Percentiles rank a stretch among this genome's conserved stretches.
Conservation (phyloP, 371 early-diverging fungal genomes). For the Batrachochytrium dendrobatidis region DNA sequence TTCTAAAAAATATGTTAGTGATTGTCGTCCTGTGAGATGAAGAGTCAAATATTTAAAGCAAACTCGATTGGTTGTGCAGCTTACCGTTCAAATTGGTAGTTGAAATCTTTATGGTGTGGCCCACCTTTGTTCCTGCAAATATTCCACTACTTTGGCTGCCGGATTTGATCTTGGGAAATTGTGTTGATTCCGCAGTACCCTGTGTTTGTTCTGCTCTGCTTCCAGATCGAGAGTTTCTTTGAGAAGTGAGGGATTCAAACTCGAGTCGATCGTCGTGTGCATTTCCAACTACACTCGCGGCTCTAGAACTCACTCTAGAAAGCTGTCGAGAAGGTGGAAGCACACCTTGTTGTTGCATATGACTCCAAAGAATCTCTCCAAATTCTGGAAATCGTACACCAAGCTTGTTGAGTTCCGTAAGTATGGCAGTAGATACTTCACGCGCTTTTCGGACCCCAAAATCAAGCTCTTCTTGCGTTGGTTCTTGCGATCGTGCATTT, state of each 20-base stretch:
- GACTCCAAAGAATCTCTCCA: conserved; percentile 15
- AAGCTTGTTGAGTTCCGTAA: conserved; percentile 26
- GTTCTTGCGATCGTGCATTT: neutral
- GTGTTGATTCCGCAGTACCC: too few relatives aligned
- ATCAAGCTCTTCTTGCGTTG: conserved; percentile 30
- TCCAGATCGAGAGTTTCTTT: too few relatives aligned
- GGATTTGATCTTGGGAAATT: too few relatives aligned
- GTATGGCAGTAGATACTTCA: conserved; percentile 32
- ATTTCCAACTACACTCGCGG: conserved; percentile 10
- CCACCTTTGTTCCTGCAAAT: neutral
- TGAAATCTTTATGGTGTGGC: conserved; percentile 17
- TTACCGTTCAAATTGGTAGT: conserved; percentile 24
- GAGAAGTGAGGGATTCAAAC: neutral
- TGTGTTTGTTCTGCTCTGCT: too few relatives aligned
- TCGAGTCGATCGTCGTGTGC: conserved; percentile 6
- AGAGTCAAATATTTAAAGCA: too few relatives aligned
- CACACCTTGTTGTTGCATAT: conserved; percentile 27
- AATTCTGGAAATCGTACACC: conserved; percentile 28
- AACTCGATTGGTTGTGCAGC: too few relatives aligned
- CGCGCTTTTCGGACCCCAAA: conserved; percentile 27
- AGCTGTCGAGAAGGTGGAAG: conserved; percentile 34
- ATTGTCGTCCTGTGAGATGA: conserved; percentile 1
- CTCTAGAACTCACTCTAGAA: conserved; percentile 26
- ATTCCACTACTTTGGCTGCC: conserved; percentile 3
- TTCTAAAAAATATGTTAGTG: neutral